phyloP scores from a whole-genome alignment of 2,329 filamentous ascomycete species.

The Ophiognomonia clavigignenti-juglandacearum region DNA sequence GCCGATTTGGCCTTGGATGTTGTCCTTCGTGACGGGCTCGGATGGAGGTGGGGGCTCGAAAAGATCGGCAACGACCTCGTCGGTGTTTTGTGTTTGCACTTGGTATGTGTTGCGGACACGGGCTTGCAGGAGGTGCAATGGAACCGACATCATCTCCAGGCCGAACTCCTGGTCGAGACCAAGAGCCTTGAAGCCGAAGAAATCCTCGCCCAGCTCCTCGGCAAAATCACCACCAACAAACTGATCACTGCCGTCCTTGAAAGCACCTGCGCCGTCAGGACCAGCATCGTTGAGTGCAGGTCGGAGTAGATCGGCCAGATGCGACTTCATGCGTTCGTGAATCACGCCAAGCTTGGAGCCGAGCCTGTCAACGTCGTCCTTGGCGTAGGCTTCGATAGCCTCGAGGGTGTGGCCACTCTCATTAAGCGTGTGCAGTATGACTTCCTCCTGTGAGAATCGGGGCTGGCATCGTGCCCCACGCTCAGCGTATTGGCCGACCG shows the following conservation, averaged over 20 bases:
- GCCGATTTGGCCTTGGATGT: conserved; percentile 74
- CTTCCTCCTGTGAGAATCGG: conserved; percentile 77
- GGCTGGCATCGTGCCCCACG: conserved; percentile 47
- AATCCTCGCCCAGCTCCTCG: conserved; percentile 96
- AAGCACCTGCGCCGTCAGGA: conserved; percentile 80
- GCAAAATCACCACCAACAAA: conserved; percentile 96
- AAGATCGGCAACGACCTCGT: conserved; percentile 53
- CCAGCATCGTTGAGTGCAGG: conserved; percentile 79
- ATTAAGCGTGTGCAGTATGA: conserved; percentile 78
- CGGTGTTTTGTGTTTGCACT: conserved; percentile 62
- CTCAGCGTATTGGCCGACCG: conserved; percentile 33
- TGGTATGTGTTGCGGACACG: conserved; percentile 83
- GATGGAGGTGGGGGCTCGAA: conserved; percentile 66
- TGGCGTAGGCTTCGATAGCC: conserved; percentile 77
- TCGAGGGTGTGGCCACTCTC: conserved; percentile 82
- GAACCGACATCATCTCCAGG: conserved; percentile 81
- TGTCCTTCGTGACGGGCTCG: conserved; percentile 75
- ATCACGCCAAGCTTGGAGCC: conserved; percentile 73
- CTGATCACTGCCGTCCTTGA: conserved; percentile 95
- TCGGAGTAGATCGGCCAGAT: conserved; percentile 88
- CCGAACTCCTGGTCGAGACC: conserved; percentile 90
- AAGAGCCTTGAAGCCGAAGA: conserved; percentile 96
- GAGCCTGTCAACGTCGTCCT: conserved; percentile 87
- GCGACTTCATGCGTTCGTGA: conserved; percentile 90
- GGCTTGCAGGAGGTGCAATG: conserved; percentile 88